Base-by-base conservation (phyloP, 176 grass and related monocot species). In the Microstegium vimineum region DNA sequence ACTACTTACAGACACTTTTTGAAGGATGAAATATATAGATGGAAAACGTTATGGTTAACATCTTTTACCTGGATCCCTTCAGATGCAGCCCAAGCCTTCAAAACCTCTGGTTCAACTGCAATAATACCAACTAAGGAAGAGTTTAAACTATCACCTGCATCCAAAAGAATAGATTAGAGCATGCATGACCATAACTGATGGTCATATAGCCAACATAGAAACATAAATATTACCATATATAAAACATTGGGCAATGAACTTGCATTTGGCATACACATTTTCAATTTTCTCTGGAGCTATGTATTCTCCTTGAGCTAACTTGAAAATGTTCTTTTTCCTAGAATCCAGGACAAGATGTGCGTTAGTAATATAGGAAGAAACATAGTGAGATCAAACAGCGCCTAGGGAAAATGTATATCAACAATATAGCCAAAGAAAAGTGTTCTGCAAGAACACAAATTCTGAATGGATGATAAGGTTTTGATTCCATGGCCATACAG, bases 271-370 rank as follows among this genome's bases (percentile, higher is more conserved):
- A 85, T 99, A 95, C 2, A 95, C 85, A 88, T 90, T 95, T 69
- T 99, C 96, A 9, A 99, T 95, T 83, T 99, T 99, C 84, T 99
- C 96, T 3, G 93, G 93, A 69, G 96, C 93, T 43, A 94, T 92
- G 85, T 99, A 99, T 90, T 99, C 96, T 47, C 96, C 96, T 92
- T 95, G 96, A 46, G 93, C 93, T 84, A 99, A 86, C 85, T 99
- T 99, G 81, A 99, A 95, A 76, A 99, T 99, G 49, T 95, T 99
- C 80, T 99, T 99, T 90, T 99, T 99, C 91, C 96, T 99, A 31
- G 86, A 76, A 76, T 65, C 38, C 8, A 69, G 18, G 62, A 81
- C 28, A 72, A 66, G 25, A 76, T 16, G 36, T 18, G 12, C 75
- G 36, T 36, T 27, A 72, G 40, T 14, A 86, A 73, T 5, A 85